These are phyloP conservation scores for Tardiomyces depauwii DNA, from an alignment of 1,139 yeast species.

Conservation along the genomic window DNA sequence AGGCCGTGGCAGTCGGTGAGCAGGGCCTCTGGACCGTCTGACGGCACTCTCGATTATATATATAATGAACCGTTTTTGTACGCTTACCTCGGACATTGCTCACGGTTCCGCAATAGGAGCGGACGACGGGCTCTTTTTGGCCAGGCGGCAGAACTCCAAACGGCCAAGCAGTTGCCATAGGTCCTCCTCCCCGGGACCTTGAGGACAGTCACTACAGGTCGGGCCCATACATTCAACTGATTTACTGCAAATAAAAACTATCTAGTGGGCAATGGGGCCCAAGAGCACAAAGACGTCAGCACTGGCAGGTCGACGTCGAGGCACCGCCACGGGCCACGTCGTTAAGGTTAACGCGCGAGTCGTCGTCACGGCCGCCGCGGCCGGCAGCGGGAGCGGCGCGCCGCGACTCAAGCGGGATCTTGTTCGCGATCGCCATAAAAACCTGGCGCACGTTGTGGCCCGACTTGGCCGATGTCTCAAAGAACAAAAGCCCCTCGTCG, in stretches of 20 bases:
- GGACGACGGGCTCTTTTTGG: too few species aligned
- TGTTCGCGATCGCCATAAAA: conserved; percentile 79
- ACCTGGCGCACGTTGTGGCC: conserved; percentile 89
- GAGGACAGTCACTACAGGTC: too few species aligned
- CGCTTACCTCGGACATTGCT: too few species aligned
- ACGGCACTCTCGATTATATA: not conserved
- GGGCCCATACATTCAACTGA: too few species aligned
- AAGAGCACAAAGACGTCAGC: too few species aligned
- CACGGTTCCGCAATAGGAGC: too few species aligned
- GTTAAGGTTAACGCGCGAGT: conserved; percentile 3
- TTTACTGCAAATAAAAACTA: too few species aligned
- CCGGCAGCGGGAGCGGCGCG: conserved; percentile 12
- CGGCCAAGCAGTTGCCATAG: too few species aligned
- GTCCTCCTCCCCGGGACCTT: too few species aligned
- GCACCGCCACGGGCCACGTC: conserved; percentile 3
- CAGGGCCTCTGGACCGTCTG: not conserved
- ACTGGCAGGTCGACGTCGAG: conserved; percentile 13
- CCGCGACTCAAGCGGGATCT: conserved; percentile 48
- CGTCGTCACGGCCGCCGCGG: conserved; percentile 10
- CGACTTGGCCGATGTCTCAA: conserved; percentile 92
- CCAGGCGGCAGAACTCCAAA: too few species aligned
- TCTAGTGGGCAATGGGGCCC: too few species aligned
- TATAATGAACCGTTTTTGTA: too few species aligned
- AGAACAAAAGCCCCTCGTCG: conserved; percentile 80
- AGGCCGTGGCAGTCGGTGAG: not conserved